These are phyloP conservation scores for Dothideomycetes sp. DNA, from an alignment of 2,329 filamentous ascomycete species.

Conservation along the genomic window DNA sequence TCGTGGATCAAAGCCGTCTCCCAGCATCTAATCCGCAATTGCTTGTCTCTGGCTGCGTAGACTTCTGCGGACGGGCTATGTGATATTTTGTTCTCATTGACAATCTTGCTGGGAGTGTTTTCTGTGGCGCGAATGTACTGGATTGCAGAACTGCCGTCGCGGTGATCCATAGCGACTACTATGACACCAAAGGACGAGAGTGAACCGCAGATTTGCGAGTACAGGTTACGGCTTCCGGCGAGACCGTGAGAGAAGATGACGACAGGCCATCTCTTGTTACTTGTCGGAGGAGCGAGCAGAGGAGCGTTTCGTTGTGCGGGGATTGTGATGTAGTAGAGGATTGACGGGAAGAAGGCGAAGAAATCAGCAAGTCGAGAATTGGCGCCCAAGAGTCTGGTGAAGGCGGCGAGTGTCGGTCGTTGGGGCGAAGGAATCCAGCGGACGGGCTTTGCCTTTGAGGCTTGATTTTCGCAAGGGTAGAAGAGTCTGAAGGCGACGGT, in stretches of 20 bases:
- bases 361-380: conserved; percentile 39
- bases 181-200: conserved; percentile 73
- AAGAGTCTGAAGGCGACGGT: conserved; percentile 76
- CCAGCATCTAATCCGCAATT: conserved; percentile 68
- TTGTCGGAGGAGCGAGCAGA: conserved; percentile 42
- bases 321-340: conserved; percentile 61
- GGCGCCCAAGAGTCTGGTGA: conserved; percentile 66
- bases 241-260: conserved; percentile 82
- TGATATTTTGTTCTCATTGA: conserved; percentile 40
- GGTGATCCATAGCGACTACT: conserved; percentile 72
- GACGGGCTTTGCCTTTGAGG: conserved; percentile 38
- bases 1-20: conserved; percentile 65
- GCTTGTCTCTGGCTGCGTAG: conserved; percentile 57
- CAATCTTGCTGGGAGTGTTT: conserved; percentile 29
- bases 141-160: conserved; percentile 72
- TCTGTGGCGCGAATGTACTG: conserved; percentile 57
- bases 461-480: conserved; percentile 53
- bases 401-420: conserved; percentile 62
- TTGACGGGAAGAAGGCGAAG: conserved; percentile 35
- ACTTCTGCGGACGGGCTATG: conserved; percentile 59
- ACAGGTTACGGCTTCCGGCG: conserved; percentile 71
- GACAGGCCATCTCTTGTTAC: conserved; percentile 60
- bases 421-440: conserved; percentile 74
- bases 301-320: conserved; percentile 64
- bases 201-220: conserved; percentile 72